phyloP scores from a whole-genome alignment of 1,139 yeast genomes.

The Suhomyces bokatorum region DNA sequence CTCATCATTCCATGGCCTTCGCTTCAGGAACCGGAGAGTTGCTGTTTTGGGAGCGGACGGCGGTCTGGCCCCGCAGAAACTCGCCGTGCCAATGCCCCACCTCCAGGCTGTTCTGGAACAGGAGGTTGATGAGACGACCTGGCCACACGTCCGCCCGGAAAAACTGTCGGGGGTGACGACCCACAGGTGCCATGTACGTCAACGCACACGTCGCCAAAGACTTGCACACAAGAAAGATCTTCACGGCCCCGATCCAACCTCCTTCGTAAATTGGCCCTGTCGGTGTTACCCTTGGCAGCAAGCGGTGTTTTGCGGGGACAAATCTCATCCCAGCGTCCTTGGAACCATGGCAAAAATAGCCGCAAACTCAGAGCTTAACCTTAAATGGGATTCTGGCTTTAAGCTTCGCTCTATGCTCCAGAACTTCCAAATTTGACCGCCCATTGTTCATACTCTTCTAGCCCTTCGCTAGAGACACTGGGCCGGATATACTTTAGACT shows the following conservation, averaged over 20 bases:
- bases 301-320: not conserved
- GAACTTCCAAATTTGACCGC: constrained; percentile 87
- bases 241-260: constrained; percentile 2
- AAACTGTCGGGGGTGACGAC: not conserved
- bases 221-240: not conserved
- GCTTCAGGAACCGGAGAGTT: too few relatives aligned
- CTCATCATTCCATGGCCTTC: too few relatives aligned
- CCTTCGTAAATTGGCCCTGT: not conserved
- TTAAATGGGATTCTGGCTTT: not conserved
- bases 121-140: not conserved
- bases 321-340: not conserved
- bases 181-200: not conserved
- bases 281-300: too few relatives aligned
- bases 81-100: too few relatives aligned
- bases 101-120: not conserved
- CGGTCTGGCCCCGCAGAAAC: too few relatives aligned
- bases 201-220: not conserved
- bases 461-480: constrained; percentile 84
- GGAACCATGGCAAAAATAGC: not conserved
- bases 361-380: constrained; percentile 1
- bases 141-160: not conserved
- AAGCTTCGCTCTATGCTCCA: constrained; percentile 55
- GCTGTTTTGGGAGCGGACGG: too few relatives aligned
- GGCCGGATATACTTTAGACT: constrained; percentile 87
- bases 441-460: constrained; percentile 82